Evolutionary conservation across 176 grass and related monocot species (phyloP).

Genomic region (Oryza nivara): DNA sequence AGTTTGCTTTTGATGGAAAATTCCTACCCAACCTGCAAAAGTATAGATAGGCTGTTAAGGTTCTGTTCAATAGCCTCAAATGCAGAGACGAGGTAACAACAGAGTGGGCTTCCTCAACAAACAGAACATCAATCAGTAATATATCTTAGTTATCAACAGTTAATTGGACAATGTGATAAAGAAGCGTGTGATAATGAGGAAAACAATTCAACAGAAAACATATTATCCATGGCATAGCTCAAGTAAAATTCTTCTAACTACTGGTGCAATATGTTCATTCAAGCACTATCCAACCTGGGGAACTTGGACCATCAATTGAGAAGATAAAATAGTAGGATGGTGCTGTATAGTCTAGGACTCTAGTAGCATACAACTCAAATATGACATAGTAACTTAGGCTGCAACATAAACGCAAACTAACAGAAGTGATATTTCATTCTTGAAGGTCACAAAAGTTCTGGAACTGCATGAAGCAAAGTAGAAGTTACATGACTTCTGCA

Average conservation of each 20-base stretch:
- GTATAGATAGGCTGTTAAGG: constrained; percentile 22
- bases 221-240: not conserved
- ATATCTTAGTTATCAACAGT: constrained; percentile 17
- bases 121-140: constrained; percentile 17
- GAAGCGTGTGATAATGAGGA: not conserved
- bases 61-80: constrained; percentile 3
- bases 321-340: constrained; percentile 25
- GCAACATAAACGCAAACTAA: constrained; percentile 18
- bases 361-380: constrained; percentile 24
- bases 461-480: constrained; percentile 10
- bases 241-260: not conserved
- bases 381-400: not conserved
- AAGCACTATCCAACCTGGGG: not conserved
- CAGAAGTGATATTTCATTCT: constrained; percentile 9
- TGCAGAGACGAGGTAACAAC: constrained; percentile 3
- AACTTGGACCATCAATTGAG: not conserved
- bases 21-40: constrained; percentile 66
- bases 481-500: not conserved
- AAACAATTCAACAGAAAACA: not conserved
- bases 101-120: not conserved
- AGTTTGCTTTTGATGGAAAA: constrained; percentile 56
- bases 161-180: not conserved
- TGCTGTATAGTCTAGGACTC: not conserved
- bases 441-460: not conserved
- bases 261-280: constrained; percentile 16